Evolutionary conservation across 2,329 filamentous ascomycete species (phyloP), one percentile per base, ranked within the genome.

Genomic region (Stachybotrys elegans): DNA sequence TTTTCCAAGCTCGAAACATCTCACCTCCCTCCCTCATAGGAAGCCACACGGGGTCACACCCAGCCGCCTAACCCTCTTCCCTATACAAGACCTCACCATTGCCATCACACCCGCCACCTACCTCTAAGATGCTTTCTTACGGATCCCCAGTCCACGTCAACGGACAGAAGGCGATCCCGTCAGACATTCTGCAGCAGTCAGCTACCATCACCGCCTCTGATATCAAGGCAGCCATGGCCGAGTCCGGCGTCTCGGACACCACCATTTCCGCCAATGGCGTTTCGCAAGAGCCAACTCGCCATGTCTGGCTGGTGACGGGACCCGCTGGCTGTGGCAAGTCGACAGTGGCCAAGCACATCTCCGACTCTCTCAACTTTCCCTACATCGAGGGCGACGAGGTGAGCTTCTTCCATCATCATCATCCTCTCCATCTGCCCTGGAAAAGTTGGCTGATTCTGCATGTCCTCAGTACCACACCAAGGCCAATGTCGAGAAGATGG

Each of bases 401-500:
- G 76, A 53, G 79, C 70, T 38, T 23, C 20, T 16, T 14, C 12
- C 40, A 29, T 13, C 22, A 12, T 21, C 11, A 34, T 40, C 21
- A 9, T n/a, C 8, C 7, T 12, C 20, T n/a, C 22, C n/a, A n/a
- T 21, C 21, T 25, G 22, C 6, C 21, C n/a, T 6, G 13, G 16
- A 6, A 6, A 21, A 19, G 8, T 7, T 22, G 16, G 35, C 35
- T 40, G 51, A 55, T 59, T 57, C 63, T 51, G 53, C 45, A 41
- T 19, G n/a, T 16, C 40, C 14, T 23, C 53, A 85, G 81, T 95
- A 84, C 61, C 87, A 90, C 52, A 82, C 88, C 1, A 69, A 76
- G 23, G 75, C 85, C 57, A 96, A 92, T 68, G 83, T 91, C 55
- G 84, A 91, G 43, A 98, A 97, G 69, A 98, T 98, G 93, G 76